Base-by-base conservation (phyloP, 345 rosid species). In the Euphorbia peplus region DNA sequence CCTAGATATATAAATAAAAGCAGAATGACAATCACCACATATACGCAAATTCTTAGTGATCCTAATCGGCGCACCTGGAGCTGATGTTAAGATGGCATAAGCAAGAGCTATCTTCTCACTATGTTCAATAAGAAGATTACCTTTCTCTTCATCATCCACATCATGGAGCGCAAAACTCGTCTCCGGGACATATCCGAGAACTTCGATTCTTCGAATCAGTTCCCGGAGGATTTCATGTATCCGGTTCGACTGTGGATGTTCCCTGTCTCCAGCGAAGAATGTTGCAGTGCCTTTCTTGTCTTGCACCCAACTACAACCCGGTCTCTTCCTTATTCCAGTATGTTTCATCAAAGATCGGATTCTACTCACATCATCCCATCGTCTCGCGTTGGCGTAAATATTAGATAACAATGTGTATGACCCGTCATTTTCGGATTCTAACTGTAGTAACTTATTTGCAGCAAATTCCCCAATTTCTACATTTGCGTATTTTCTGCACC, bases 241-340 rank as follows among this genome's bases (percentile, higher is more conserved):
- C 56, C 81, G 83, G 7, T 78, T 62, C 8, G 85, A 63, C 18
- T 28, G 83, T 50, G 86, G 90, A 78, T 92, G 89, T 50, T 80
- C 75, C 80, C 81, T 80, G 84, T 89, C 96, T 47, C 96, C 92
- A 19, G 81, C 96, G 11, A 76, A 89, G 82, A 92, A 92, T 18
- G 89, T 84, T 46, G 84, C 85, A 41, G 86, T 84, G 60, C 93
- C 98, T 74, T 83, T 82, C 82, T 65, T 82, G 60, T 88, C 98
- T 77, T 92, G 92, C 3, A 89, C 84, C 96, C 98, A 92, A 66
- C 93, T 89, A 70, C 93, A 87, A 66, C 98, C 96, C n/a, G 96
- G 90, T 73, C 89, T 86, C 81, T 89, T 92, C 76, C 70, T 83
- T 12, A 88, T 56, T 48, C 96, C 93, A 4, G 81, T 73, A 73